Percentiles rank a stretch among this genome's conserved stretches.
Evolutionary conservation across 2,329 filamentous ascomycete species (phyloP).

Genomic region (Knoxdaviesia capensis): DNA sequence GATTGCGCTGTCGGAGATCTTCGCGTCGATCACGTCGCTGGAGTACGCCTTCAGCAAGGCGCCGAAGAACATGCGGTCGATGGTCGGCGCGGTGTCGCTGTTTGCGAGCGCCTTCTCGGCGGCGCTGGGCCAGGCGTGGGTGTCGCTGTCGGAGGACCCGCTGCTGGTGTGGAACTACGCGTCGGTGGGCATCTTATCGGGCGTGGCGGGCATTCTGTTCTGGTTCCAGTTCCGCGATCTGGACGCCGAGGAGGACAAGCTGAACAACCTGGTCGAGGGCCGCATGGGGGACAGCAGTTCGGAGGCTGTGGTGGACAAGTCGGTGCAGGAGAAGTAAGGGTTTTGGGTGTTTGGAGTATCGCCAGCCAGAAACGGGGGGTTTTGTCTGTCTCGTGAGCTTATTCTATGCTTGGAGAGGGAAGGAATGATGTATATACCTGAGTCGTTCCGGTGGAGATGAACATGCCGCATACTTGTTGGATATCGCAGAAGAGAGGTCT

Average conservation of each 20-base stretch:
- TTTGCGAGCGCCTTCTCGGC: slow-evolving; percentile 50
- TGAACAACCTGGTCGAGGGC: slow-evolving; percentile 35
- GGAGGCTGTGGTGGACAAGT: no score
- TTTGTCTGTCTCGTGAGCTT: no score
- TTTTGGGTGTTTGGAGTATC: no score
- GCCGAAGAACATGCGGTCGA: slow-evolving; percentile 54
- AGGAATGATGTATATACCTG: no score
- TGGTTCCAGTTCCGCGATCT: slow-evolving; percentile 44
- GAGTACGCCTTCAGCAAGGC: slow-evolving; percentile 64
- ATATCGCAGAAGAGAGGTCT: no score
- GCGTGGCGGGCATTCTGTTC: slow-evolving; percentile 43
- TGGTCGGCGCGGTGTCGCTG: slow-evolving; percentile 47
- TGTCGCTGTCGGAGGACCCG: slow-evolving; percentile 30
- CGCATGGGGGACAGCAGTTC: slow-evolving; percentile 7
- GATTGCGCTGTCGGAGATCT: slow-evolving; percentile 26
- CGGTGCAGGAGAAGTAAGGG: no score
- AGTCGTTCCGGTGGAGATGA: no score
- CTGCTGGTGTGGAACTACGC: slow-evolving; percentile 57
- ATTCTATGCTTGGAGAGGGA: no score
- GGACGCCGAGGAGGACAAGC: slow-evolving; percentile 43
- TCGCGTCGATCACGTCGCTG: slow-evolving; percentile 33
- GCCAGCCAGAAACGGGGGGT: no score
- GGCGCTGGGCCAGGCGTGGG: slow-evolving; percentile 42
- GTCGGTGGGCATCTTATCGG: slow-evolving; percentile 43
- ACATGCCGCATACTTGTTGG: no score